A percentile compares a stretch with the other conserved stretches of the same genome.
Evolutionary conservation across 148 eudicot species (phyloP).

Genomic region (Persicaria maculosa): DNA sequence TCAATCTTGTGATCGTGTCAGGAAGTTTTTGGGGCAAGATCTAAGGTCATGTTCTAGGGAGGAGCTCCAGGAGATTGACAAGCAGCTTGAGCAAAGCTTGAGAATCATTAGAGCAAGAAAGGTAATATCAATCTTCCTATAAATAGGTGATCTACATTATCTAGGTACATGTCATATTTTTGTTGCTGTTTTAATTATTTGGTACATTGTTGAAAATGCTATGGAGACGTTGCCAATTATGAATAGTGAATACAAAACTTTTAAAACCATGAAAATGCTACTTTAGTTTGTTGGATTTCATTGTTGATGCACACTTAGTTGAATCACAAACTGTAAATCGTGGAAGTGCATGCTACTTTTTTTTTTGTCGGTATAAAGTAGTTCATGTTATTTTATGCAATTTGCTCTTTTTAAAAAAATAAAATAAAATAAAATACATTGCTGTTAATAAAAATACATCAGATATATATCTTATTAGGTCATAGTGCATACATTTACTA

Average conservation of each 20-base stretch:
- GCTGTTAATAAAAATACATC: neutral
- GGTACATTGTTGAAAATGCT: neutral
- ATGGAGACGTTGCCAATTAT: neutral
- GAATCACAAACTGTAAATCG: too few species aligned
- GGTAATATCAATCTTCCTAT: neutral
- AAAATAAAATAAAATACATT: neutral
- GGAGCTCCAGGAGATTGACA: constrained; percentile 17
- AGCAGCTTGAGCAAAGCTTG: constrained; percentile 15
- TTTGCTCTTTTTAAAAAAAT: too few species aligned
- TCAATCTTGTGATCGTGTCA: constrained; percentile 1
- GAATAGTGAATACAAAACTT: neutral
- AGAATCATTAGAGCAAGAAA: constrained; percentile 15
- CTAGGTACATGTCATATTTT: neutral
- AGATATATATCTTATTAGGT: neutral
- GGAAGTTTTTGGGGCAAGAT: constrained; percentile 18
- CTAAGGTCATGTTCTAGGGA: constrained; percentile 15
- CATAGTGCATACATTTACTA: neutral
- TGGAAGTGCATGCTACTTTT: too few species aligned
- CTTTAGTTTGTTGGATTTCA: neutral
- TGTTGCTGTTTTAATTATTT: neutral
- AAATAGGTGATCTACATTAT: neutral
- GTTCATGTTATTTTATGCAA: too few species aligned
- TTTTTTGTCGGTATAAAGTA: too few species aligned
- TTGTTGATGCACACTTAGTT: too few species aligned
- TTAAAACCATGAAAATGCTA: neutral